These are phyloP conservation scores for Haberlea rhodopensis DNA, from an alignment of 257 asterid species.

Conservation along the genomic window DNA sequence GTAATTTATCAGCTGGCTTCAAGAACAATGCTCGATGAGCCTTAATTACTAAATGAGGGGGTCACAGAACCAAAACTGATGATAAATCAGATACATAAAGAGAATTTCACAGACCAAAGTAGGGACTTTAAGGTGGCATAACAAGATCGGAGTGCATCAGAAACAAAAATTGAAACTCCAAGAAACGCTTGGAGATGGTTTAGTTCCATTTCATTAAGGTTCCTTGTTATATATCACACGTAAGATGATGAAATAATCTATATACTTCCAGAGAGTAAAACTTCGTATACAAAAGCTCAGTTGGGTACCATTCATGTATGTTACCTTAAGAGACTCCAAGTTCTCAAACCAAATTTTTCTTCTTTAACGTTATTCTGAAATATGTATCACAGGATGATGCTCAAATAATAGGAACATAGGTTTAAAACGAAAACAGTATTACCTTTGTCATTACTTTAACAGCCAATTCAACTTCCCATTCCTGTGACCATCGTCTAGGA, in stretches of 20 bases:
- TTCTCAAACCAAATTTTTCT: neutral
- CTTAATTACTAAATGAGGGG: neutral
- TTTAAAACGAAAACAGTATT: slow-evolving; percentile 16
- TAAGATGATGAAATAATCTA: neutral
- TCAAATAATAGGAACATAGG: slow-evolving; percentile 8
- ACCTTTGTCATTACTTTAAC: slow-evolving; percentile 76
- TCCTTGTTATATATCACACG: neutral
- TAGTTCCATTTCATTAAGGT: neutral
- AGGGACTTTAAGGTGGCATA: neutral
- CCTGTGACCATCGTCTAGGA: slow-evolving; percentile 96
- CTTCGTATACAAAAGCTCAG: neutral
- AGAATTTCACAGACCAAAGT: neutral
- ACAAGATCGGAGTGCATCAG: neutral
- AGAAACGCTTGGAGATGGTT: neutral
- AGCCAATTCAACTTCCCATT: slow-evolving; percentile 97
- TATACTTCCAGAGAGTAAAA: neutral
- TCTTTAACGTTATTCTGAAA: neutral
- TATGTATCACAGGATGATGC: slow-evolving; percentile 1
- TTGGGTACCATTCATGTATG: neutral
- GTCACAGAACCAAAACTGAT: neutral
- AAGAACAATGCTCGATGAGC: slow-evolving; percentile 10
- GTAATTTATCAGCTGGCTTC: neutral
- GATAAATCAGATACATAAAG: neutral
- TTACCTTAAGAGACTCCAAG: neutral
- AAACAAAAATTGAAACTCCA: slow-evolving; percentile 3